These are phyloP conservation scores for Otatea glauca DNA, from an alignment of 176 grass and related monocot genomes.

Conservation along the genomic window DNA sequence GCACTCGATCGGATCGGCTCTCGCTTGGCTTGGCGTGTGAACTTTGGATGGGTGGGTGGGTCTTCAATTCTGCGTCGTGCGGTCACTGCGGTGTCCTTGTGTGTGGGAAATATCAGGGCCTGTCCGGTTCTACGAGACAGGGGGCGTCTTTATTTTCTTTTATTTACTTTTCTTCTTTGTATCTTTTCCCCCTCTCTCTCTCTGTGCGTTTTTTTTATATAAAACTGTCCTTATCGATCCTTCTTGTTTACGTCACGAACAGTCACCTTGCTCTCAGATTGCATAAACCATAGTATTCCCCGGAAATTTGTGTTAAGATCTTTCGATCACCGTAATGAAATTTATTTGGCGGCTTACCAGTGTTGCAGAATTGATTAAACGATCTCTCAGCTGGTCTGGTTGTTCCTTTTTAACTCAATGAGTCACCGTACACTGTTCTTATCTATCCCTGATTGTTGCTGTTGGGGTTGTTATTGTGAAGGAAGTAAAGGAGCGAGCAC, in stretches of 20 bases:
- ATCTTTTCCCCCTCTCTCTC: not conserved
- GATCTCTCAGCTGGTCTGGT: too few species aligned
- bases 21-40: not conserved
- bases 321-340: too few species aligned
- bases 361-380: too few species aligned
- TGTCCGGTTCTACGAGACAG: slow-evolving; percentile 42
- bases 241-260: not conserved
- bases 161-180: not conserved
- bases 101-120: not conserved
- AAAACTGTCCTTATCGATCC: not conserved
- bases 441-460: not conserved
- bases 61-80: not conserved
- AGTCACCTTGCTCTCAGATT: not conserved
- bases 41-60: not conserved
- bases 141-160: not conserved
- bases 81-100: not conserved
- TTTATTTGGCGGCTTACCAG: too few species aligned
- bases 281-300: not conserved
- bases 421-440: not conserved
- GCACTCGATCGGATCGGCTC: too few species aligned
- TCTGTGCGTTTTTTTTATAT: rapidly evolving
- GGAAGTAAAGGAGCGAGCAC: not conserved
- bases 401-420: too few species aligned
- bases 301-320: too few species aligned
- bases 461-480: not conserved